Evolutionary conservation across 192 early-diverging fungal genomes (phyloP), one percentile per base, ranked within the genome.

Genomic region (Kappamyces sp.): DNA sequence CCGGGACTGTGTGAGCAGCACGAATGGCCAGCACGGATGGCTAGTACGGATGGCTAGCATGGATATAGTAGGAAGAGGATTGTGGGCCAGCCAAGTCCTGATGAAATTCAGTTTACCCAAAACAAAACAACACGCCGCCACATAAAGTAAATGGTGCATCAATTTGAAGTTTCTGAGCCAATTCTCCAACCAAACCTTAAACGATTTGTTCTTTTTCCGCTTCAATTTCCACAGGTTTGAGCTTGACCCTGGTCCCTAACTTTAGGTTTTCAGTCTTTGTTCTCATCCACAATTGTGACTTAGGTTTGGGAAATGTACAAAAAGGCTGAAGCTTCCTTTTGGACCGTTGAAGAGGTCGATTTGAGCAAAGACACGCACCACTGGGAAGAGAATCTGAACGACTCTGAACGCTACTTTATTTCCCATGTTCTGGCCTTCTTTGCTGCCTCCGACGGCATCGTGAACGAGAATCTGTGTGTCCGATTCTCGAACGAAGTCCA

Each of bases 301-400:
- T 62, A 86, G 83, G 86, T 93, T 65, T 96, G 93, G 93, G 84
- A 93, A 63, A 90, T 94, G 86, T 94, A 97, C 85, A 94, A 97
- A 71, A 97, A 97, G 74, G 91, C 91, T 66, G 92, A 93, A 66
- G 93, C 93, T 2, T 92, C 91, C 5, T 94, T 94, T 79, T 97
- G 93, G 93, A 93, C 91, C 0, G 93, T 89, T 10, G 93, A 96
- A 69, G 91, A 96, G 65, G 88, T 93, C 58, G 93, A 97, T 71
- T 83, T 97, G 23, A 86, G 86, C 65, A 92, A 97, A 69, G 93
- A 97, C 72, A 78, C 82, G 66, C 60, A 73, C 62, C 88, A 97
- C 69, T 97, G 91, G 92, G 91, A 94, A 63, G 80, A 85, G 69
- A 83, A 79, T 40, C 79, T 97, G 44, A 89, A 64, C 47, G 80